Evolutionary conservation across 352 stramenopile species (phyloP), one percentile per base, ranked within the genome.

Genomic region (Hyaloperonospora brassicae): DNA sequence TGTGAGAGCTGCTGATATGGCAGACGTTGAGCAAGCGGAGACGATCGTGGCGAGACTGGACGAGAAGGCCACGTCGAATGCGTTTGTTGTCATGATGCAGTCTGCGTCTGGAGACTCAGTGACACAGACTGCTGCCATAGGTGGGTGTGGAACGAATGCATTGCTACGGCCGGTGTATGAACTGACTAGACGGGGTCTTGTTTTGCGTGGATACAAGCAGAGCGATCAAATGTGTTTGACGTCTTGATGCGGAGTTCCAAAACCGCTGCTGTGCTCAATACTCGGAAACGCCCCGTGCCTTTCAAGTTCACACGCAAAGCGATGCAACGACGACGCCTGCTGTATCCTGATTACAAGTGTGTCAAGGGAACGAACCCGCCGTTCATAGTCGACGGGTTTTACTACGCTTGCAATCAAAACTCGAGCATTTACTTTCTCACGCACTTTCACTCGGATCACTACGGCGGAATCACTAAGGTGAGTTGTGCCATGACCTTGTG

Each of bases 371-470:
- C 84, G 9, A 67, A 79, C 22, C 81, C 81, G 9, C 70, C 76
- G n/a, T 91, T 90, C 57, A 85, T 95, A 22, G 85, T 95, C 31
- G 86, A 95, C 42, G 86, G 86, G 12, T 95, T 95, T 52, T 64
- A 74, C n/a, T 90, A 89, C 54, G 80, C 84, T 2, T 85, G 63
- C 41, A 83, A 82, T 39, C 40, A 75, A 35, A 71, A 90, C 9
- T 89, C 76, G 11, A 92, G 66, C 47, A 67, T 89, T 44, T 98
- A 98, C 54, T 98, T 98, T 55, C 76, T 98, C 38, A 98, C 94
- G 17, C 95, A 98, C 71, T 98, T 98, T 64, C 95, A 98, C 71
- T 94, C 82, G 10, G 95, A 98, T 70, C 95, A 98, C 63, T 98
- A 98, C 66, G 77, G 72, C 21, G 95, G 95, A 1, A 86, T 98